Evolutionary conservation across 2,329 filamentous ascomycete species (phyloP).

Genomic region (Claviceps pusilla): DNA sequence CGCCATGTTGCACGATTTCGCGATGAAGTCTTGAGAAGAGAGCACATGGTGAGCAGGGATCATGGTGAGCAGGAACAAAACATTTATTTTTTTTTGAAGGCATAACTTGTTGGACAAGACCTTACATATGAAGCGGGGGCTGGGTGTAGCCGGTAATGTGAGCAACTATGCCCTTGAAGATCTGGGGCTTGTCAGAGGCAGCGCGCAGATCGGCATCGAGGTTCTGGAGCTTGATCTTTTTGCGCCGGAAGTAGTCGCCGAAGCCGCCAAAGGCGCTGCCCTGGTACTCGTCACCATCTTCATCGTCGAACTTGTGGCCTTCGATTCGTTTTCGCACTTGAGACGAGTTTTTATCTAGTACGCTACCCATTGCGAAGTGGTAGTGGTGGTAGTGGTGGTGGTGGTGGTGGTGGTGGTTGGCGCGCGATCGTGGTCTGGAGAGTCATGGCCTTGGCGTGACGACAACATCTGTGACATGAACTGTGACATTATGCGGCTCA

Average conservation of each 20-base stretch:
- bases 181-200: slow-evolving; percentile 54
- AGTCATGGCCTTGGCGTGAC: not conserved
- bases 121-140: slow-evolving; percentile 65
- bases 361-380: slow-evolving; percentile 35
- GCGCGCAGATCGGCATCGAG: slow-evolving; percentile 70
- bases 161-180: slow-evolving; percentile 82
- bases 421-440: not conserved
- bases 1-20: slow-evolving; percentile 84
- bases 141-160: slow-evolving; percentile 96
- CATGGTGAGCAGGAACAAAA: slow-evolving; percentile 7
- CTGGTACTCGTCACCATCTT: slow-evolving; percentile 83
- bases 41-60: not conserved
- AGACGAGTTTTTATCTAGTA: slow-evolving; percentile 48
- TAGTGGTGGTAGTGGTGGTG: not conserved
- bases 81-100: not conserved
- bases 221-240: slow-evolving; percentile 96
- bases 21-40: slow-evolving; percentile 45
- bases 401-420: not conserved
- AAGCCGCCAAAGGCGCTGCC: slow-evolving; percentile 80
- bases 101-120: not conserved
- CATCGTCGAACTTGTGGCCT: slow-evolving; percentile 57
- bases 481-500: not conserved
- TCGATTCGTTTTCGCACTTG: slow-evolving; percentile 47
- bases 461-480: not conserved
- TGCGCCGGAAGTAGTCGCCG: slow-evolving; percentile 79